Evolutionary conservation across 1,284 basidiomycete species (phyloP), one percentile per base, ranked within the genome.

Genomic region (Coniophora puteana): DNA sequence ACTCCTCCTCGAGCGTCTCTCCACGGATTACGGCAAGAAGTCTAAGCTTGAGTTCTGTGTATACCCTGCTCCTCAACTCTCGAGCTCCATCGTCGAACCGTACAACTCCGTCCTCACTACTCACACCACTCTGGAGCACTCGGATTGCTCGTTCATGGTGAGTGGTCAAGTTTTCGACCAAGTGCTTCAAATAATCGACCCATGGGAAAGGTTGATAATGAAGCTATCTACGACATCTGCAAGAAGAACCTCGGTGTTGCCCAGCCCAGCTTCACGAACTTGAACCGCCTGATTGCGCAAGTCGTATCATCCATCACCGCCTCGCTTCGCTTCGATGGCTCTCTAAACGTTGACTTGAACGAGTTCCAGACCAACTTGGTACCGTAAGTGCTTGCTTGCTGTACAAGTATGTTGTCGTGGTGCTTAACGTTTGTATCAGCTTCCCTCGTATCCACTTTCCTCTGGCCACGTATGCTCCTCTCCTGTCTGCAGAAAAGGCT

Each of bases 341-440:
- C 93, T 49, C 78, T 98, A 61, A 98, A 99, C 67, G 95, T 98
- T 57, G 95, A 99, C 68, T 67, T 99, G 54, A 93, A 91, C 69
- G 94, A 99, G 73, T 98, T 99, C 82, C 95, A 98, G 75, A 97
- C 93, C 50, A 97, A 97, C 72, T 72, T 97, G 65, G 94, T 97
- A 43, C 94, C 91, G 81, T 89, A 55, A 67, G 87, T 76, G 8
- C 20, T 33, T 14, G 36, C 28, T 12, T 32, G n/a, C 35, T 38
- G n/a, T 33, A 18, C 33, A 38, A 36, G 38, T 46, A 39, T 40
- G 17, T 36, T 36, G 20, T 23, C 36, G 26, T 27, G 31, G 31
- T 44, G 46, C 39, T 51, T 42, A 14, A 45, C 47, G 27, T 27
- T 23, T 32, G 27, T 28, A 6, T 21, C 47, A 90, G 88, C 36